Evolutionary conservation across 306 rosid genomes (phyloP).

Genomic region (Malus sieversii): DNA sequence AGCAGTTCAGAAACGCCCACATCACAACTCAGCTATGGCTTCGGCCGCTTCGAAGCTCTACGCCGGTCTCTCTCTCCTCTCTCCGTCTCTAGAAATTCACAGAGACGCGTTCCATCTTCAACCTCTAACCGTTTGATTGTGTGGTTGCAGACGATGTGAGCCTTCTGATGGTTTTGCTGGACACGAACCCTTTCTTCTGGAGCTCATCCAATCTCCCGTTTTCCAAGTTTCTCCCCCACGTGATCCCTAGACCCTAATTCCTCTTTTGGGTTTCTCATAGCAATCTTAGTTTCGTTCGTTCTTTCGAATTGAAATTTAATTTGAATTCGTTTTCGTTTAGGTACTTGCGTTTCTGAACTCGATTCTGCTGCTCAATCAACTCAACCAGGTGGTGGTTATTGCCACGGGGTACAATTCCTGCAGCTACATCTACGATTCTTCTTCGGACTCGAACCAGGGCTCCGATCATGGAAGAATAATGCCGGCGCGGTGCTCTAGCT

Average conservation of each 20-base stretch:
- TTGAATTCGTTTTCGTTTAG: slow-evolving; percentile 17
- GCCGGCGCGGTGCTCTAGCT: slow-evolving; percentile 60
- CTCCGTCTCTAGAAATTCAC: neutral
- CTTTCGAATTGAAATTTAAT: neutral
- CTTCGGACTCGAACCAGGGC: slow-evolving; percentile 37
- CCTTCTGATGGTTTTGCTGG: slow-evolving; percentile 70
- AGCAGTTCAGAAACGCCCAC: neutral
- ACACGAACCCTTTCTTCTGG: slow-evolving; percentile 92
- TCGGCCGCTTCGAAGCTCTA: slow-evolving; percentile 74
- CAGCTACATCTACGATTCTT: slow-evolving; percentile 62
- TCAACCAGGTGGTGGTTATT: slow-evolving; percentile 76
- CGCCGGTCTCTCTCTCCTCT: slow-evolving; percentile 31
- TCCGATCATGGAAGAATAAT: slow-evolving; percentile 50
- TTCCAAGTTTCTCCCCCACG: slow-evolving; percentile 80
- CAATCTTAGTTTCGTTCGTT: neutral
- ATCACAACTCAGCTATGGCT: slow-evolving; percentile 37
- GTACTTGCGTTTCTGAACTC: slow-evolving; percentile 80
- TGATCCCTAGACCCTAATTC: slow-evolving; percentile 22
- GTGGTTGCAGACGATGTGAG: slow-evolving; percentile 75
- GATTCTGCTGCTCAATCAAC: slow-evolving; percentile 65
- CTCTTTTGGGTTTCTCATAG: neutral
- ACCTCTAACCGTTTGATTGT: neutral
- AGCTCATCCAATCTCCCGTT: slow-evolving; percentile 54
- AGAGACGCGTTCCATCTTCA: neutral
- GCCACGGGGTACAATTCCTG: slow-evolving; percentile 88